Evolutionary conservation across 768 basidiomycete species (phyloP).

Genomic region (Lactarius psammicola): DNA sequence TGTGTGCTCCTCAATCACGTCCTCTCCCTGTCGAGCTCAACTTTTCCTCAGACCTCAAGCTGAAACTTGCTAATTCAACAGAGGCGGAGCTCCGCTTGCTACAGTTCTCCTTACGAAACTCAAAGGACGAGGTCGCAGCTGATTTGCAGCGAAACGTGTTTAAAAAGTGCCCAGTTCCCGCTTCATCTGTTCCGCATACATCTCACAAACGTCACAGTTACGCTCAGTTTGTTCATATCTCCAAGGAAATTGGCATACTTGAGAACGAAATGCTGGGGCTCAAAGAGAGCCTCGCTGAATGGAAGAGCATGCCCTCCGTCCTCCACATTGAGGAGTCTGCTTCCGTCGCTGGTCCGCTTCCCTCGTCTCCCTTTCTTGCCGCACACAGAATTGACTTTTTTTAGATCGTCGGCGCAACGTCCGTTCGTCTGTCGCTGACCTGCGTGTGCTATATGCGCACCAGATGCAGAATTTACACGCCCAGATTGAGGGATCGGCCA

Average conservation of each 20-base stretch:
- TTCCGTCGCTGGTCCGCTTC: slow-evolving; percentile 51
- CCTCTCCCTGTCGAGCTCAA: background rate
- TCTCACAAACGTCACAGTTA: slow-evolving; percentile 56
- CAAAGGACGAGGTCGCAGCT: slow-evolving; percentile 69
- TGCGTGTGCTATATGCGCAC: slow-evolving; percentile 89
- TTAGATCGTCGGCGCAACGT: slow-evolving; percentile 56
- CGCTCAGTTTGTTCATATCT: slow-evolving; percentile 93
- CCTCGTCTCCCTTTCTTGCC: slow-evolving; percentile 20
- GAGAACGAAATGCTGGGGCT: slow-evolving; percentile 98
- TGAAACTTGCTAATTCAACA: slow-evolving; percentile 86
- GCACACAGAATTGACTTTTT: background rate
- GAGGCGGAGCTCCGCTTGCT: slow-evolving; percentile 75
- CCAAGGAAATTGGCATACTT: slow-evolving; percentile 93
- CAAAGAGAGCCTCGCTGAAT: slow-evolving; percentile 90
- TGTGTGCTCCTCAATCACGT: slow-evolving; percentile 42
- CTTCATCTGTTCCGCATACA: background rate
- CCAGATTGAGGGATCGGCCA: slow-evolving; percentile 91
- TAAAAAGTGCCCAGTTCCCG: slow-evolving; percentile 63
- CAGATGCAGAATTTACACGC: slow-evolving; percentile 91
- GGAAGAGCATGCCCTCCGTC: slow-evolving; percentile 92
- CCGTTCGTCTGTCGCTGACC: slow-evolving; percentile 94
- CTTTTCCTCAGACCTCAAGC: slow-evolving; percentile 55
- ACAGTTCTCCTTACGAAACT: slow-evolving; percentile 69
- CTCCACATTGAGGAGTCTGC: slow-evolving; percentile 86
- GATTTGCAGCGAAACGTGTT: slow-evolving; percentile 92